Evolutionary conservation across 78 protist species (phyloP), one percentile per base, ranked within the genome.

Genomic region (Tieghemostelium lacteum): DNA sequence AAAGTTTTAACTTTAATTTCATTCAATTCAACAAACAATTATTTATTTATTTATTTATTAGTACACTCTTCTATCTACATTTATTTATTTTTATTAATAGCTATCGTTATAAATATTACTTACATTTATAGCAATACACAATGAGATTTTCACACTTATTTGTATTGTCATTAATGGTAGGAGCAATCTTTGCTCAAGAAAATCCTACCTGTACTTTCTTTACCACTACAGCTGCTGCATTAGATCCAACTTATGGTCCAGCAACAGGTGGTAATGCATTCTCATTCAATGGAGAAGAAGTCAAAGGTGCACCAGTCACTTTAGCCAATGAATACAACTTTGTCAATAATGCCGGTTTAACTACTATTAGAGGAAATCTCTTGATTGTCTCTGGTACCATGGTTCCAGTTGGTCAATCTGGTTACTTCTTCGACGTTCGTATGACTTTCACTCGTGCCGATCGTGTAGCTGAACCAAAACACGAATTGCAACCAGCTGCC

Each of bases 161-260:
- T 20, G 10, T 72, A 1, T 16, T 72, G 29, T 20, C 78, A 36
- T 36, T 52, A 4, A 22, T 72, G 49, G 39, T 72, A 28, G 78
- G 78, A 20, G 31, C 78, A 3, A 28, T 72, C 40, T 29, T 20
- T 5, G 62, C 78, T 22, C 62, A 57, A 57, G 16, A 7, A 7
- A 57, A 14, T 22, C 6, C 6, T 16, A 5, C 17, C 4, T 57
- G 63, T 16, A 57, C 26, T 16, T 57, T 57, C 17, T 57, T 57
- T 57, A 17, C 29, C 16, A 36, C 71, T 31, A 63, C 31, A 7
- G 0, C 87, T n/a, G 87, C 87, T 12, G 42, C 45, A 31, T 33
- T 76, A 28, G 88, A 66, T 66, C 26, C 39, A 66, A 52, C 42
- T 19, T 55, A 36, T 50, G 76, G 91, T 20, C 78, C 91, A 52